These are phyloP conservation scores for Fusarium xyrophilum DNA, from an alignment of 2,329 filamentous ascomycete species.

Conservation along the genomic window DNA sequence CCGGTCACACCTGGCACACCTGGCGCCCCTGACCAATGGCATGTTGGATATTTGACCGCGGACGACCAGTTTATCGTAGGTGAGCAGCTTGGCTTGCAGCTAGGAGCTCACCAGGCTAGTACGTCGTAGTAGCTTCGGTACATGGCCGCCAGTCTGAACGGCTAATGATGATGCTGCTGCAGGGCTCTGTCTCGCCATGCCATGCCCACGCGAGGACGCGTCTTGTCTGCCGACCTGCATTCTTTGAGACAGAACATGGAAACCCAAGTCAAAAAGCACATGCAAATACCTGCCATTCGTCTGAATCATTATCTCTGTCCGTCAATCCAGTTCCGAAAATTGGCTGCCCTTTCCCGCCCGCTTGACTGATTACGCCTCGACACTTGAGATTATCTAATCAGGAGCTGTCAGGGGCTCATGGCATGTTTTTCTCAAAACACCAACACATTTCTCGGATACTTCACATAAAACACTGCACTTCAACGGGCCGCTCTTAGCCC, in stretches of 20 bases:
- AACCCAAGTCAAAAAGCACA: conserved; percentile 9
- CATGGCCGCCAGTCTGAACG: conserved; percentile 19
- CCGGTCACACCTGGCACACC: conserved; percentile 11
- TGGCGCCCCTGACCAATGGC: conserved; percentile 29
- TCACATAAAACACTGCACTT: neutral
- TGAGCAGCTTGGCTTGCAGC: conserved; percentile 37
- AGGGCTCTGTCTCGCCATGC: conserved; percentile 38
- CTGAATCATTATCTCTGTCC: conserved; percentile 19
- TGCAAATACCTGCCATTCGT: conserved; percentile 3
- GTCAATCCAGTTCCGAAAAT: neutral
- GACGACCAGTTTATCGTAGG: conserved; percentile 34
- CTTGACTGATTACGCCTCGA: conserved; percentile 12
- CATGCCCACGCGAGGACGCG: conserved; percentile 16
- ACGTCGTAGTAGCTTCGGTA: conserved; percentile 22
- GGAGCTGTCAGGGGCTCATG: conserved; percentile 3
- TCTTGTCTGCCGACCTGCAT: conserved; percentile 6
- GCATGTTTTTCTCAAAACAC: neutral
- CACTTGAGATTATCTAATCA: neutral
- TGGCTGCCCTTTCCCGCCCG: conserved; percentile 11
- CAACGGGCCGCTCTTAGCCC: conserved; percentile 28
- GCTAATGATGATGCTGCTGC: conserved; percentile 16
- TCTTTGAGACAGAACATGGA: conserved; percentile 20
- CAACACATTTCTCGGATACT: neutral
- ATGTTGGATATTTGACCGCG: conserved; percentile 30
- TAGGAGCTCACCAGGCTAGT: conserved; percentile 26